Evolutionary conservation across 2,329 filamentous ascomycete genomes (phyloP).

Genomic region (Alternaria rosae): DNA sequence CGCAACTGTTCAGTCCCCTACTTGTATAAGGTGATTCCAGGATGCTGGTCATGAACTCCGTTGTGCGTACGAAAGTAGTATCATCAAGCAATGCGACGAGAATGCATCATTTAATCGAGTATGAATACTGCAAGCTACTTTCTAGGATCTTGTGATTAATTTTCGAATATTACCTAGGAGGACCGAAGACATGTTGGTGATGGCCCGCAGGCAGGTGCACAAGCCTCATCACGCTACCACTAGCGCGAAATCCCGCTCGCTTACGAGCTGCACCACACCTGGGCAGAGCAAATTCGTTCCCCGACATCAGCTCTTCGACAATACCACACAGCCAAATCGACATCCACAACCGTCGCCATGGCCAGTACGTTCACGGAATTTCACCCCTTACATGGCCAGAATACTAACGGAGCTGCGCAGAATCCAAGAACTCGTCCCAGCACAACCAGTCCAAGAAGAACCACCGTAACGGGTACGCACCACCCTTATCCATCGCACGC

Average conservation of each 20-base stretch:
- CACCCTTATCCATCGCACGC: constrained; percentile 20
- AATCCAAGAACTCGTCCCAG: constrained; percentile 99
- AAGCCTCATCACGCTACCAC: neutral
- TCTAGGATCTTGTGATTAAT: neutral
- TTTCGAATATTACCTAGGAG: neutral
- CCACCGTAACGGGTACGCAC: constrained; percentile 95
- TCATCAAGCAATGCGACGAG: neutral
- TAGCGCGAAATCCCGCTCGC: constrained; percentile 22
- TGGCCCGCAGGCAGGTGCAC: neutral
- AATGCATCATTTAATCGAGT: neutral
- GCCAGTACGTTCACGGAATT: constrained; percentile 65
- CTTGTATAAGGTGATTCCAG: neutral
- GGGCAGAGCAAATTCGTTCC: constrained; percentile 17
- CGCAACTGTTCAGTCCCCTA: neutral
- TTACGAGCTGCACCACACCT: constrained; percentile 16
- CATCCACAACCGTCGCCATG: constrained; percentile 64
- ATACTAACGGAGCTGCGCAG: constrained; percentile 57
- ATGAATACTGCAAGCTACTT: neutral
- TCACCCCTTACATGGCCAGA: neutral
- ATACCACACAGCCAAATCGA: constrained; percentile 42
- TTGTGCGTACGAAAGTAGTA: neutral
- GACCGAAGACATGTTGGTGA: neutral
- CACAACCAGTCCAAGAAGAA: constrained; percentile 99
- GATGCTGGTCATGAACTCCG: neutral
- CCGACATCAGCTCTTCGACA: constrained; percentile 33